Evolutionary conservation across 2,329 filamentous ascomycete species (phyloP).

Genomic region (Penicillium sp.): DNA sequence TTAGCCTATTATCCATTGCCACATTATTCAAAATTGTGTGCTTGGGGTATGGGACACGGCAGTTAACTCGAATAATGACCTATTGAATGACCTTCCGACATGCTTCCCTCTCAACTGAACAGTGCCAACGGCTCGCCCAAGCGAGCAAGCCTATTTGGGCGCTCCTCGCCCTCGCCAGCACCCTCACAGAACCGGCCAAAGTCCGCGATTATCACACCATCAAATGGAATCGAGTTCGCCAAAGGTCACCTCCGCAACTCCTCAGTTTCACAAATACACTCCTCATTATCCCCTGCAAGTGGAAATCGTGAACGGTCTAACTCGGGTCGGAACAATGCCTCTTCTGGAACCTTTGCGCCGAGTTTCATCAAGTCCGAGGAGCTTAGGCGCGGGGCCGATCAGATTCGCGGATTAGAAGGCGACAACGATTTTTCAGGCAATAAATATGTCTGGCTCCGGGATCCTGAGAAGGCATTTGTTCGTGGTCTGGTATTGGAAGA

Average conservation of each 20-base stretch:
- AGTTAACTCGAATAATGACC: slow-evolving; percentile 26
- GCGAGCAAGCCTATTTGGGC: slow-evolving; percentile 74
- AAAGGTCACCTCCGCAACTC: slow-evolving; percentile 62
- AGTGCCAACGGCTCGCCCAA: slow-evolving; percentile 64
- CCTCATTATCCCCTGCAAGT: slow-evolving; percentile 40
- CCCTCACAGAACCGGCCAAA: slow-evolving; percentile 58
- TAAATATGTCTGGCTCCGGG: slow-evolving; percentile 94
- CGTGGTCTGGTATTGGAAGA: slow-evolving; percentile 90
- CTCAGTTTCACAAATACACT: slow-evolving; percentile 58
- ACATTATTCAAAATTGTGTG: background rate
- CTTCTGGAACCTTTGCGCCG: slow-evolving; percentile 83
- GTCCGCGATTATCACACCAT: slow-evolving; percentile 66
- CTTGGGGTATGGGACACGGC: slow-evolving; percentile 19
- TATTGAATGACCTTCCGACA: slow-evolving; percentile 30
- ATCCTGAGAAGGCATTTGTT: slow-evolving; percentile 80
- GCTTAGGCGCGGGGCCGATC: slow-evolving; percentile 54
- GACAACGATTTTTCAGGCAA: slow-evolving; percentile 99
- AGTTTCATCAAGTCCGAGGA: slow-evolving; percentile 92
- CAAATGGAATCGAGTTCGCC: slow-evolving; percentile 40
- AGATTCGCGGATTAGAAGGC: slow-evolving; percentile 73
- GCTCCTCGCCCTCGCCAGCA: slow-evolving; percentile 60
- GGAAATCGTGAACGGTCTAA: slow-evolving; percentile 49
- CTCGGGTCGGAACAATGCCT: slow-evolving; percentile 59
- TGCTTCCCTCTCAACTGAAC: slow-evolving; percentile 55
- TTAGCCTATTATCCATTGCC: background rate